phyloP scores from a whole-genome alignment of 768 basidiomycete genomes.

The Pisolithus sp. region DNA sequence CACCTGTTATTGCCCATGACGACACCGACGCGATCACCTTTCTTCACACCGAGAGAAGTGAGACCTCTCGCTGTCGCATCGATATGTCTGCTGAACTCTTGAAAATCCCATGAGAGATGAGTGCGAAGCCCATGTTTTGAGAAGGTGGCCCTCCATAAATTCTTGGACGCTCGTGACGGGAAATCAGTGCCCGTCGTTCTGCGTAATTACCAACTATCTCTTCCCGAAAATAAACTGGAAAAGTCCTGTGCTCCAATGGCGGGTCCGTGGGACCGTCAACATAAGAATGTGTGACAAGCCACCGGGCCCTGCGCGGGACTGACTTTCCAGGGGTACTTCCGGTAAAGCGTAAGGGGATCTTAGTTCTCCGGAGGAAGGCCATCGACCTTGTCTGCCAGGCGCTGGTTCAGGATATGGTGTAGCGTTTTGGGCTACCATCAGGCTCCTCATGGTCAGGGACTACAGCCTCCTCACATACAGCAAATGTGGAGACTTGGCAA shows the following conservation, averaged over 20 bases:
- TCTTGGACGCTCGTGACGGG: conserved; percentile 49
- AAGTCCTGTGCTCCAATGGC: conserved; percentile 49
- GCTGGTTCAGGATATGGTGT: too few relatives aligned
- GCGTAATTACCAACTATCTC: conserved; percentile 47
- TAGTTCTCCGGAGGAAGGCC: too few relatives aligned
- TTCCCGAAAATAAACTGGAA: conserved; percentile 54
- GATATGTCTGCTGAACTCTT: conserved; percentile 62
- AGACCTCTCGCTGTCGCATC: conserved; percentile 66
- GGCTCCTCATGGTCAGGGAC: too few relatives aligned
- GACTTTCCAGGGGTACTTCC: too few relatives aligned
- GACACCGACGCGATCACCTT: conserved; percentile 73
- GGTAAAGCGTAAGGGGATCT: too few relatives aligned
- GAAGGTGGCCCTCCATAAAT: conserved; percentile 57
- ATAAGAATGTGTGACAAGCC: conserved; percentile 27
- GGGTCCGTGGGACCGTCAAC: conserved; percentile 54
- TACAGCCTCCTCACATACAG: too few relatives aligned
- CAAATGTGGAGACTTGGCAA: too few relatives aligned
- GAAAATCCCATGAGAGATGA: conserved; percentile 69
- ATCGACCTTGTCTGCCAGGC: too few relatives aligned
- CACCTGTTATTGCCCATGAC: conserved; percentile 86
- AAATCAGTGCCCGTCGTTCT: conserved; percentile 57
- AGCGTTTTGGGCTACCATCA: too few relatives aligned
- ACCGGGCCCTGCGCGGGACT: background rate
- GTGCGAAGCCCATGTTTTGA: conserved; percentile 40
- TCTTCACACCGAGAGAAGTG: conserved; percentile 58